Base-by-base conservation (phyloP, 2,329 filamentous ascomycete species). In the Nemania diffusa region DNA sequence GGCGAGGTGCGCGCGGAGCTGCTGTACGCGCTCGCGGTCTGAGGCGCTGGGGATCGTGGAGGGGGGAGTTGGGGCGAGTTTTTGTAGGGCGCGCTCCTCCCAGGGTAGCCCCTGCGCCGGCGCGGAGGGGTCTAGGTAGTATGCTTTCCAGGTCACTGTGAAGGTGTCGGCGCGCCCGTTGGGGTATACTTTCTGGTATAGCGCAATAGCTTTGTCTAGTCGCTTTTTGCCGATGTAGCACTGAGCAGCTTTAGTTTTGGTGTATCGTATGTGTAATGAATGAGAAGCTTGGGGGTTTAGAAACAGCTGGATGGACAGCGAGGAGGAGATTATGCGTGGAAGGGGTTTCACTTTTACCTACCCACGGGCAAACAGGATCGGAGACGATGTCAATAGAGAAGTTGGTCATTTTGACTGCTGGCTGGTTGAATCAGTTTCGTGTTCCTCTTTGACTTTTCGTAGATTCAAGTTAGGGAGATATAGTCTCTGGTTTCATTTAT, bases 171-270 rank as follows among this genome's bases (percentile, higher is more conserved):
- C 62, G 13, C 72, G 75, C 4, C 77, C 80, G 7, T 75, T 76
- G 0, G 80, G 80, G 61, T 81, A 81, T 1, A 78, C 80, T 59
- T 79, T 81, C 24, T 78, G 74, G 71, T 80, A 81, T 0, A 83
- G 73, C 0, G 70, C 48, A 34, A 82, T 81, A 52, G 80, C 78
- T 58, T 65, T 71, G 34, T 81, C 76, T 1, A 83, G 75, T 27
- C 73, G 77, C 27, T 76, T 76, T 27, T 81, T 79, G 63, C 77
- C 79, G 29, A 83, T 79, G 69, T 80, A 82, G 72, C 81, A 82
- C 80, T 53, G 29, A 1, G 24, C 9, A 2, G 17, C n/a, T 2
- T 78, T 77, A 69, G 77, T 44, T 51, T 17, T 11, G 20, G 42
- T 46, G 17, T 22, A 11, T 4, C 9, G 6, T 46, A 7, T 2